Base-by-base conservation (phyloP, 2,329 filamentous ascomycete species). In the Pseudogymnoascus sp. region DNA sequence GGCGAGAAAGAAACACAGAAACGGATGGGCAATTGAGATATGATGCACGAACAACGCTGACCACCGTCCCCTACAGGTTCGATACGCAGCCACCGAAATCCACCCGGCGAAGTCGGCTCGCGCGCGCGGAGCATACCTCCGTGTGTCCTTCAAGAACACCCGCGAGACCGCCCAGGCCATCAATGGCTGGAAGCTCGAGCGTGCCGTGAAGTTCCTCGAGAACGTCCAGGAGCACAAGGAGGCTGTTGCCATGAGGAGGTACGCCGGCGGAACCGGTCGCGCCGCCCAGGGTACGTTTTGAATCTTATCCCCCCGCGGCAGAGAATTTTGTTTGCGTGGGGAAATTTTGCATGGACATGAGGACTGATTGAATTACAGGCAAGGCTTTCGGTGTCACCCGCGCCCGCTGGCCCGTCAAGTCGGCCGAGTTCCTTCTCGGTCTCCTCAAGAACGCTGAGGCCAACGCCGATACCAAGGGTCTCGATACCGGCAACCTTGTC, bases 111-210 rank as follows among this genome's bases (percentile, higher is more conserved):
- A 96, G 86, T 96, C 90, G 82, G 94, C 94, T 80, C 91, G 93
- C 83, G 89, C 93, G 77, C 92, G 94, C 81, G 94, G 95, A 80
- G 91, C 92, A 78, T 99, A 97, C 86, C 90, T 99, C 74, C 91
- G 94, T 78, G 93, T 97, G 73, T 96, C 90, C 73, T 99, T 97
- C 90, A 99, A 99, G 89, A 99, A 99, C 88, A 99, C 94, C 78
- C 91, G 94, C 76, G 95, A 99, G 85, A 97, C 93, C 71, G 94
- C 95, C 69, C 94, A 97, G 85, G 92, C 92, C 75, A 96, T 99
- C 87, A 97, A 94, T 82, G 93, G 93, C 81, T 69, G 67, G 67
- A 69, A 69, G 63, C 78, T 97, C 76, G 84, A 91, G 81, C 92
- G 94, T 76, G 94, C 94, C 74, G 82, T 97, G 72, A 87, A 87